Evolutionary conservation across 805 yeast species (phyloP).

Genomic region (Candida ortonii): DNA sequence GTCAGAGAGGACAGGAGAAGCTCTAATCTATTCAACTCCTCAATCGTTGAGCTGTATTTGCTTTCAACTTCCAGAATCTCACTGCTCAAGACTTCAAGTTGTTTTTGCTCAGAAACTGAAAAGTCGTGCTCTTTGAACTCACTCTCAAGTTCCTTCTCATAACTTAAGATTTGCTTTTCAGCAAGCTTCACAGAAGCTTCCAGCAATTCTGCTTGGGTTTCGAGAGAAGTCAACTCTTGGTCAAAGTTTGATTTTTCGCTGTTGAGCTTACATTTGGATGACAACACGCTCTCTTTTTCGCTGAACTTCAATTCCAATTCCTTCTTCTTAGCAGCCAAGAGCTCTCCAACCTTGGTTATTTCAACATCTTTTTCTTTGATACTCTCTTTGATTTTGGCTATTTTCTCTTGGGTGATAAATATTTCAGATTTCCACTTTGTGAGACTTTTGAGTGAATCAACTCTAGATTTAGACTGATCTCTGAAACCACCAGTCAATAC

Average conservation of each 20-base stretch:
- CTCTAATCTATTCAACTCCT: slow-evolving; percentile 43
- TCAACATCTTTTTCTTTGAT: slow-evolving; percentile 47
- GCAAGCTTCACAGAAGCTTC: slow-evolving; percentile 34
- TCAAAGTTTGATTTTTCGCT: slow-evolving; percentile 41
- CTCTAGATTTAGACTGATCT: slow-evolving; percentile 62
- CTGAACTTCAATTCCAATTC: slow-evolving; percentile 43
- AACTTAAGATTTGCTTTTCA: slow-evolving; percentile 41
- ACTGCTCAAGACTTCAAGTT: slow-evolving; percentile 35
- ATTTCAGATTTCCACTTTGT: slow-evolving; percentile 50
- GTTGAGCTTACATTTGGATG: slow-evolving; percentile 40
- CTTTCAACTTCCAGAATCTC: slow-evolving; percentile 39
- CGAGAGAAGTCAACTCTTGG: slow-evolving; percentile 40
- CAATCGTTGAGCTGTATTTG: slow-evolving; percentile 40
- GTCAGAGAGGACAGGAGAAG: slow-evolving; percentile 44
- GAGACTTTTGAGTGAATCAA: slow-evolving; percentile 64
- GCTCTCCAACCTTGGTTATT: slow-evolving; percentile 49
- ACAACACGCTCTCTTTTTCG: slow-evolving; percentile 42
- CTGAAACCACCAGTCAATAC: slow-evolving; percentile 85
- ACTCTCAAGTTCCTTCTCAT: slow-evolving; percentile 47
- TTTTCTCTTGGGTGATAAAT: slow-evolving; percentile 37
- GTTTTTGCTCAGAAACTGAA: slow-evolving; percentile 45
- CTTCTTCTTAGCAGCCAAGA: slow-evolving; percentile 34
- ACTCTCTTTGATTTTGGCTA: slow-evolving; percentile 37
- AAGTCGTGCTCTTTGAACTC: slow-evolving; percentile 51
- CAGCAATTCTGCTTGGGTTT: slow-evolving; percentile 36